Evolutionary conservation across 148 eudicot genomes (phyloP).

Genomic region (Simmondsia chinensis): DNA sequence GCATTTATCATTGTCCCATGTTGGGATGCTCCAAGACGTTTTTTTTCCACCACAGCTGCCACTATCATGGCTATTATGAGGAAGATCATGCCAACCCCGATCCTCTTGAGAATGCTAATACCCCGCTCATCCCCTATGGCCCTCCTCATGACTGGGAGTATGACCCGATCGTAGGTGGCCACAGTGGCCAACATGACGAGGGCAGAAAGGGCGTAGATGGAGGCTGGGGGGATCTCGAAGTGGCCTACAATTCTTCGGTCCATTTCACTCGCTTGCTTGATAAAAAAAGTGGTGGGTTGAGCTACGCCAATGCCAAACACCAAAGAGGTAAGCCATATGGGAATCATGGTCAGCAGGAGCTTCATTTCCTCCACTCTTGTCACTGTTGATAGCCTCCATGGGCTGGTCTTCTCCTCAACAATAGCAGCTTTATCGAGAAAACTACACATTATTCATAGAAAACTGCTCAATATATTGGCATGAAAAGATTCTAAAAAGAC

Average conservation of each 20-base stretch:
- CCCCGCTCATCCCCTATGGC: constrained; percentile 46
- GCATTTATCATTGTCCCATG: constrained; percentile 24
- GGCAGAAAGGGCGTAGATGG: constrained; percentile 27
- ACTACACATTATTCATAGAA: constrained; percentile 2
- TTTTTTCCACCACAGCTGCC: constrained; percentile 41
- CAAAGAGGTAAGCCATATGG: constrained; percentile 50
- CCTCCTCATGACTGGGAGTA: constrained; percentile 38
- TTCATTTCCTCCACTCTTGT: constrained; percentile 58
- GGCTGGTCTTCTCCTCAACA: constrained; percentile 21
- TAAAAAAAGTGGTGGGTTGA: constrained; percentile 55
- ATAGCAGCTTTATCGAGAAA: constrained; percentile 47
- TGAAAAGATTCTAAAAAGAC: too few relatives aligned
- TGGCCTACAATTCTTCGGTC: constrained; percentile 19
- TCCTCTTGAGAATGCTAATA: constrained; percentile 39
- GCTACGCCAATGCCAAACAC: constrained; percentile 48
- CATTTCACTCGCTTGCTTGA: constrained; percentile 42
- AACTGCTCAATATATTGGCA: neutral
- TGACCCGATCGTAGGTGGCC: constrained; percentile 31
- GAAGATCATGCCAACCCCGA: constrained; percentile 54
- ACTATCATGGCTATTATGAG: constrained; percentile 25
- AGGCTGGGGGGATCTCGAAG: constrained; percentile 48
- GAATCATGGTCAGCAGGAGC: constrained; percentile 44
- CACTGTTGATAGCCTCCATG: constrained; percentile 55
- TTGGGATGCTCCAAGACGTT: constrained; percentile 18
- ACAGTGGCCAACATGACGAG: constrained; percentile 32